These are phyloP conservation scores for Colletotrichum zoysiae DNA, from an alignment of 2,329 filamentous ascomycete genomes.

Conservation along the genomic window DNA sequence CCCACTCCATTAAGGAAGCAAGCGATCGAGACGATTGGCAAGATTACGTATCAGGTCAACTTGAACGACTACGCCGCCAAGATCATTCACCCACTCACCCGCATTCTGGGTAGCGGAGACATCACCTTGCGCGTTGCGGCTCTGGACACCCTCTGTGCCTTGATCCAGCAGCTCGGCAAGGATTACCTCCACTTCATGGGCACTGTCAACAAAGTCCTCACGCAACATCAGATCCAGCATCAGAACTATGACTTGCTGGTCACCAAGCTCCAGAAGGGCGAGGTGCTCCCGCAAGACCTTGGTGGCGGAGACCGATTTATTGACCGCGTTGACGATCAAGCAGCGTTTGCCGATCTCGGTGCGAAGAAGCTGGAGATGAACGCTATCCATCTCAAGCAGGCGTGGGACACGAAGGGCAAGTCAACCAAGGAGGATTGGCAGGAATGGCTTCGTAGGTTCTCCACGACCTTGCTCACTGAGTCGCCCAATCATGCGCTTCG, in stretches of 20 bases:
- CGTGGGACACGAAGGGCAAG: conserved; percentile 97
- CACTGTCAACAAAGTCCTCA: conserved; percentile 89
- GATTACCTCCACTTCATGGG: conserved; percentile 96
- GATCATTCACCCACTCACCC: conserved; percentile 92
- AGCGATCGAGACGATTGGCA: conserved; percentile 94
- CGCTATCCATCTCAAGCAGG: conserved; percentile 94
- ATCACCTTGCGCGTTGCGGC: conserved; percentile 81
- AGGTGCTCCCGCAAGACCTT: conserved; percentile 93
- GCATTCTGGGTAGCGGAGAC: conserved; percentile 82
- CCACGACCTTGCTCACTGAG: conserved; percentile 92
- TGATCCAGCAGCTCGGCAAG: conserved; percentile 95
- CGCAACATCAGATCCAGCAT: conserved; percentile 84
- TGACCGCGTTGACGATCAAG: conserved; percentile 81
- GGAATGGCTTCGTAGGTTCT: conserved; percentile 97
- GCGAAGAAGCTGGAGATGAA: conserved; percentile 98
- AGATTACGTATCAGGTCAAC: conserved; percentile 95
- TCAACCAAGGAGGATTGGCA: conserved; percentile 99
- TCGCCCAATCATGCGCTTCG: conserved; percentile 95
- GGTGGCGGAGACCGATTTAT: conserved; percentile 87
- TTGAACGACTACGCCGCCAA: conserved; percentile 96
- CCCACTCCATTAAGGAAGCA: conserved; percentile 84
- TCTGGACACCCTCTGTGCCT: conserved; percentile 91
- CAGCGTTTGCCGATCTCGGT: conserved; percentile 81
- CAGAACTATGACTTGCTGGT: conserved; percentile 93
- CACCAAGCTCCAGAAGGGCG: conserved; percentile 92